Base-by-base conservation (phyloP, 768 basidiomycete species). In the Fistulinella prunicolor region DNA sequence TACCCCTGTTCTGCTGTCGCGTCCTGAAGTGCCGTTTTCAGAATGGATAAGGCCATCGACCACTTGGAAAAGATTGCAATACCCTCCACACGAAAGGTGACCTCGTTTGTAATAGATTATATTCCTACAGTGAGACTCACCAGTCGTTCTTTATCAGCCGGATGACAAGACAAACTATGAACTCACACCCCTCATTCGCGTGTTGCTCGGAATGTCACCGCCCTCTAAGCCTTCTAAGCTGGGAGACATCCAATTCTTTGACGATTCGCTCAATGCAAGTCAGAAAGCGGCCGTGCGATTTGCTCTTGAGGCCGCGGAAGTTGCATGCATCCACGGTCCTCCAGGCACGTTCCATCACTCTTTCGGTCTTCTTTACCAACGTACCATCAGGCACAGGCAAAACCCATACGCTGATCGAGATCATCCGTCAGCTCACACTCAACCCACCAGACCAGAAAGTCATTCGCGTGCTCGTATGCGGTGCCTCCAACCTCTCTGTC, bases 311-410 rank as follows among this genome's bases (percentile, higher is more conserved):
- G 81, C 89, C 0, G 75, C 79, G 5, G 86, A 95, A 63, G 79
- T 97, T 0, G 91, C 90, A 1, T 91, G 92, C 57, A 93, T 99
- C 21, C 94, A 98, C 60, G 96, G 96, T 0, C 96, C 96, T n/a
- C 96, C 96, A 51, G 95, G 95, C 80, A 61, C 6, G 28, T 24
- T 26, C 9, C 17, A 13, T 41, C 8, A 1, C 13, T 17, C 4
- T 3, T 3, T 9, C 12, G 13, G 9, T n/a, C 8, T 5, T 17
- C 23, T 34, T 37, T 10, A 28, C 29, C 7, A 30, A 53, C 21
- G 9, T 19, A 10, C 40, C 9, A 43, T 35, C 44, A 83, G 85
- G 89, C 49, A 95, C 94, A 3, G 95, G 95, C 7, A 98, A 98
- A 73, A 99, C 95, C 0, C 89, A 93, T 56, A 96, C 95, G 0